A percentile compares a stretch with the other conserved stretches of the same genome.
These are phyloP conservation scores for Escovopsis weberi DNA, from an alignment of 2,329 filamentous ascomycete species.

Conservation along the genomic window DNA sequence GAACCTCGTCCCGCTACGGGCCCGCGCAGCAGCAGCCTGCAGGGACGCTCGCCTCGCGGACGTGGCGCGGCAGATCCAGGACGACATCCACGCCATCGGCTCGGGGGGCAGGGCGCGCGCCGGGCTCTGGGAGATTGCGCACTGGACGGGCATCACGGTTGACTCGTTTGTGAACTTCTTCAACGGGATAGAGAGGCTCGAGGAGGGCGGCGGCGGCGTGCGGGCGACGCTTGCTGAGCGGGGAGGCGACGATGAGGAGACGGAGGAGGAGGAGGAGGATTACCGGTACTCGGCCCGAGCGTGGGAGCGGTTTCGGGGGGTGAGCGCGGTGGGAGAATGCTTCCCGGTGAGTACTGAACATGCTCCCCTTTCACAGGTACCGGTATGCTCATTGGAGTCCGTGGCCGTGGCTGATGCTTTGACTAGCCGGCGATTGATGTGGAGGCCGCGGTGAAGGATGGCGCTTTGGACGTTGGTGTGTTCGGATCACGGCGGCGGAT, in stretches of 20 bases:
- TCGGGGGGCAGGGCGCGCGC: slow-evolving; percentile 36
- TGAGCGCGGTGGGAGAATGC: slow-evolving; percentile 11
- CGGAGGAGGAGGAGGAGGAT: no score
- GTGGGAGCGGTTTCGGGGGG: not conserved
- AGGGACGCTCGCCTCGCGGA: slow-evolving; percentile 22
- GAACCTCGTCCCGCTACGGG: slow-evolving; percentile 61
- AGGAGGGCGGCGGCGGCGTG: no score
- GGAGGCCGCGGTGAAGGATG: slow-evolving; percentile 21
- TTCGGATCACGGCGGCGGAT: slow-evolving; percentile 21
- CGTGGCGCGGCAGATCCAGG: slow-evolving; percentile 48
- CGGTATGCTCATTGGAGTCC: no score
- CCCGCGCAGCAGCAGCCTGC: slow-evolving; percentile 2
- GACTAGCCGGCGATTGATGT: slow-evolving; percentile 25
- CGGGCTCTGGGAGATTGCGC: slow-evolving; percentile 53
- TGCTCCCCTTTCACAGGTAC: no score
- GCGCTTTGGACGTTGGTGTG: slow-evolving; percentile 23
- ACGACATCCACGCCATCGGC: slow-evolving; percentile 48
- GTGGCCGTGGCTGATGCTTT: no score
- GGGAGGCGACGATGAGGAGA: no score
- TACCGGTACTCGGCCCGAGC: no score
- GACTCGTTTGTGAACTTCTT: slow-evolving; percentile 75
- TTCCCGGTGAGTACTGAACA: slow-evolving; percentile 15
- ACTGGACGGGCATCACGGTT: slow-evolving; percentile 60
- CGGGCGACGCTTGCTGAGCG: no score
- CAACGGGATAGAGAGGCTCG: slow-evolving; percentile 14